Evolutionary conservation across 1,284 basidiomycete genomes (phyloP).

Genomic region (Hypsizygus ulmarius): DNA sequence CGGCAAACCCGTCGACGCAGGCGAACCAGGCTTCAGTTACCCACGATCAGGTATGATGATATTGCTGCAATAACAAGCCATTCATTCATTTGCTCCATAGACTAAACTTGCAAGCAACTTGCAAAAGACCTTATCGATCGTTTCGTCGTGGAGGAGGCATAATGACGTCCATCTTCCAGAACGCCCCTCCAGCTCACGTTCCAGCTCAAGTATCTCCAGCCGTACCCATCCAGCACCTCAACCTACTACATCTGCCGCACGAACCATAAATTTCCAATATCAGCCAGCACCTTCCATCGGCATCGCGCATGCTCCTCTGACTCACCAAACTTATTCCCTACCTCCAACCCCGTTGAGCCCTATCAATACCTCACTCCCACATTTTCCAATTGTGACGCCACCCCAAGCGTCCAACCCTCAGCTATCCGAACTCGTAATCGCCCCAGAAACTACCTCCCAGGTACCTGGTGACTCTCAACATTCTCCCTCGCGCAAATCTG

Average conservation of each 20-base stretch:
- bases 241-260: constrained; percentile 4
- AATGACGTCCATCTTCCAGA: neutral
- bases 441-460: no score
- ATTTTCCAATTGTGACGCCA: neutral
- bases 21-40: neutral
- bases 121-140: constrained; percentile 1
- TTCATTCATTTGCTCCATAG: neutral
- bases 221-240: constrained; percentile 5
- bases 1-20: neutral
- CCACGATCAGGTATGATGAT: constrained; percentile 3
- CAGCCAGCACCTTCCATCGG: constrained; percentile 9
- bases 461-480: no score
- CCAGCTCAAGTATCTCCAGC: constrained; percentile 5
- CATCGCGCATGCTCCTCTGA: neutral
- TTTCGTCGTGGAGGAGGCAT: neutral
- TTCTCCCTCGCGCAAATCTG: no score
- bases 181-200: constrained; percentile 3
- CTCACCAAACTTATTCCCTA: neutral
- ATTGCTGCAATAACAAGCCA: neutral
- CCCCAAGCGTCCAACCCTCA: neutral
- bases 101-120: neutral
- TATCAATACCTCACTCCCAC: neutral
- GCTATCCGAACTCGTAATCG: no score
- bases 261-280: neutral
- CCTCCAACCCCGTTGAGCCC: constrained; percentile 10